Conservation (phyloP, 768 basidiomycete genomes). For the Filobasidium wieringae region DNA sequence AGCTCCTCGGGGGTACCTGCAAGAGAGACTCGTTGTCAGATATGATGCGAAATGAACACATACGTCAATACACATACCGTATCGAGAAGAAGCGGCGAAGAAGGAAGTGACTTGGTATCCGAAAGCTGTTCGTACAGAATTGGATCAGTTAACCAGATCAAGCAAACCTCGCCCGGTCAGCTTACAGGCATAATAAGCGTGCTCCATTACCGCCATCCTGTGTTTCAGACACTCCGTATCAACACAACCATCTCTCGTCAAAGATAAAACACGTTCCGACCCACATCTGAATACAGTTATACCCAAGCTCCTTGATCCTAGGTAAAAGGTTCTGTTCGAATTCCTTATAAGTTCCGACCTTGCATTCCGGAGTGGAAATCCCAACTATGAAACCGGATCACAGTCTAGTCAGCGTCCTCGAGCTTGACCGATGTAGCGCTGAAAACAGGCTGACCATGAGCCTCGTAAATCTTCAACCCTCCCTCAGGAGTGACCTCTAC, state of each 20-base stretch:
- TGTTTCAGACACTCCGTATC: neutral
- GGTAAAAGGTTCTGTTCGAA: constrained; percentile 75
- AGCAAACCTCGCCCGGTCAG: constrained; percentile 3
- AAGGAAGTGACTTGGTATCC: constrained; percentile 97
- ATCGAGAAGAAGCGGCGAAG: constrained; percentile 94
- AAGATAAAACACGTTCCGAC: neutral
- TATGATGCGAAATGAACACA: neutral
- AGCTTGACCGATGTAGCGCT: too few relatives aligned
- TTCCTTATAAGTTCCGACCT: constrained; percentile 91
- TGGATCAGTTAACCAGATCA: neutral
- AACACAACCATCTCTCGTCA: neutral
- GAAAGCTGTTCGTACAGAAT: constrained; percentile 53
- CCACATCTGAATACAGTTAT: constrained; percentile 83
- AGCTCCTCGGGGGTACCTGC: constrained; percentile 81
- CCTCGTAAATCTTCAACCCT: constrained; percentile 72
- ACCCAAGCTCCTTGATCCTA: constrained; percentile 79
- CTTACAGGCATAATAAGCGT: constrained; percentile 93
- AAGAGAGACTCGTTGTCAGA: neutral
- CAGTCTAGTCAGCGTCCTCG: neutral
- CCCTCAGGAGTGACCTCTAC: constrained; percentile 44
- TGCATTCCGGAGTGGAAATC: constrained; percentile 74
- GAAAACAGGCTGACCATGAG: constrained; percentile 54
- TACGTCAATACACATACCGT: constrained; percentile 41
- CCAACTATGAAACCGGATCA: constrained; percentile 49
- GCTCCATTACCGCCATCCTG: constrained; percentile 92